A percentile compares a stretch with the other conserved stretches of the same genome.
phyloP scores from a whole-genome alignment of 257 asterid species.

The Solanum bulbocastanum region DNA sequence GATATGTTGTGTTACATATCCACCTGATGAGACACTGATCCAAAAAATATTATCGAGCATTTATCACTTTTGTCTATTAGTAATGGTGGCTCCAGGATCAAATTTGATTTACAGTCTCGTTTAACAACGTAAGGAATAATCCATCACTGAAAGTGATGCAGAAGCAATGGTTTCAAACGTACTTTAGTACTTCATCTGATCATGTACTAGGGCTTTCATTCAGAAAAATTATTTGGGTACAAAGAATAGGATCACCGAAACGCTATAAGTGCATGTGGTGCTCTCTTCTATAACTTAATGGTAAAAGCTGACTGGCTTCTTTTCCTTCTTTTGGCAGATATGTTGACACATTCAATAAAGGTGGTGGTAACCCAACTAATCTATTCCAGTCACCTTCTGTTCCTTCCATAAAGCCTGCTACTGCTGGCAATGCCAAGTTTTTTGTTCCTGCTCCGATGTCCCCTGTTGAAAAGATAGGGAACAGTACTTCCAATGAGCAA shows the following conservation, averaged over 20 bases:
- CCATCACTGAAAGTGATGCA: background rate
- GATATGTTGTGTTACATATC: background rate
- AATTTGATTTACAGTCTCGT: background rate
- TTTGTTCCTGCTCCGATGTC: slow-evolving; percentile 61
- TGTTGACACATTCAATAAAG: slow-evolving; percentile 42
- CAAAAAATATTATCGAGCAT: background rate
- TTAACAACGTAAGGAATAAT: background rate
- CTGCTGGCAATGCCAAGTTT: slow-evolving; percentile 46
- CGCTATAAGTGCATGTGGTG: background rate
- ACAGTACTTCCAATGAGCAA: slow-evolving; percentile 18
- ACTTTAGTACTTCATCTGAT: background rate
- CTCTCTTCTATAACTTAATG: background rate
- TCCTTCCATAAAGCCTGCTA: slow-evolving; percentile 48
- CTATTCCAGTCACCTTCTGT: slow-evolving; percentile 53
- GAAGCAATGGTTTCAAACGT: background rate
- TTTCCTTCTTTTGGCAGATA: slow-evolving; percentile 23
- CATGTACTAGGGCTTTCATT: background rate
- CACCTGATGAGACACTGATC: background rate
- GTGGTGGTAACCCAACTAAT: slow-evolving; percentile 55
- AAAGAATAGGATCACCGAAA: background rate
- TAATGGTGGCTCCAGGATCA: background rate
- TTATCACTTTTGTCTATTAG: background rate
- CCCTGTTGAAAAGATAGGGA: slow-evolving; percentile 30
- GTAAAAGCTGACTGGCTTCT: background rate
- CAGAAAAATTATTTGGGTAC: background rate